Evolutionary conservation across 805 yeast genomes (phyloP).

Genomic region (Saccharomycopsis sp.): DNA sequence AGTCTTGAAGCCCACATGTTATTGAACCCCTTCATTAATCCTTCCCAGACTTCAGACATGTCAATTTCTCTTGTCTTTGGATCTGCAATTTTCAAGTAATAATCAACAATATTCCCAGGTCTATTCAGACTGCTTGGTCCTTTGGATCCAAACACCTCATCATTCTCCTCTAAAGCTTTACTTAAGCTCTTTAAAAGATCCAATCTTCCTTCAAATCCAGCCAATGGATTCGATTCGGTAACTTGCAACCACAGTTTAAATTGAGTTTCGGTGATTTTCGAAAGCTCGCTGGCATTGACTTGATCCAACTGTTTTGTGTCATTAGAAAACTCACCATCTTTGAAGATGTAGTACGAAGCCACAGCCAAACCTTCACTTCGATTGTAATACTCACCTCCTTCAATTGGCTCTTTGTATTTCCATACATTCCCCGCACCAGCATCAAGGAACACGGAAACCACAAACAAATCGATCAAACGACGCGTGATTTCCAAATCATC

Average conservation of each 20-base stretch:
- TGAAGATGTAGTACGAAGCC: conserved; percentile 50
- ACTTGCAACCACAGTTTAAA: conserved; percentile 44
- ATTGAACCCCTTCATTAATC: conserved; percentile 48
- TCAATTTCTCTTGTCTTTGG: conserved; percentile 30
- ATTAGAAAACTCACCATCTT: conserved; percentile 39
- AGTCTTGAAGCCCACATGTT: conserved; percentile 57
- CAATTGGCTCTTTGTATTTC: conserved; percentile 38
- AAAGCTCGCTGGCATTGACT: conserved; percentile 40
- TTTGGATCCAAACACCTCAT: conserved; percentile 39
- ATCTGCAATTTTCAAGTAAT: conserved; percentile 29
- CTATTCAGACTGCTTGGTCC: conserved; percentile 46
- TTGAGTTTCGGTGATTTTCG: conserved; percentile 30
- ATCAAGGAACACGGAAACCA: conserved; percentile 55
- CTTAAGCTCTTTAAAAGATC: conserved; percentile 43
- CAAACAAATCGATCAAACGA: conserved; percentile 49
- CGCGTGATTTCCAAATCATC: conserved; percentile 42
- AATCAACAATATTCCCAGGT: conserved; percentile 51
- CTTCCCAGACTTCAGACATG: conserved; percentile 45
- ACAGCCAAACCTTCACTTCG: conserved; percentile 64
- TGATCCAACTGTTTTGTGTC: conserved; percentile 32
- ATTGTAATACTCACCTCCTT: conserved; percentile 27
- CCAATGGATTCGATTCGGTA: conserved; percentile 39
- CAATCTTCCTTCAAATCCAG: conserved; percentile 50
- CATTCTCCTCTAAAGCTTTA: conserved; percentile 34
- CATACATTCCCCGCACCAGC: conserved; percentile 65